These are phyloP conservation scores for Trichoderma sp. DNA, from an alignment of 2,329 filamentous ascomycete genomes.

Conservation along the genomic window DNA sequence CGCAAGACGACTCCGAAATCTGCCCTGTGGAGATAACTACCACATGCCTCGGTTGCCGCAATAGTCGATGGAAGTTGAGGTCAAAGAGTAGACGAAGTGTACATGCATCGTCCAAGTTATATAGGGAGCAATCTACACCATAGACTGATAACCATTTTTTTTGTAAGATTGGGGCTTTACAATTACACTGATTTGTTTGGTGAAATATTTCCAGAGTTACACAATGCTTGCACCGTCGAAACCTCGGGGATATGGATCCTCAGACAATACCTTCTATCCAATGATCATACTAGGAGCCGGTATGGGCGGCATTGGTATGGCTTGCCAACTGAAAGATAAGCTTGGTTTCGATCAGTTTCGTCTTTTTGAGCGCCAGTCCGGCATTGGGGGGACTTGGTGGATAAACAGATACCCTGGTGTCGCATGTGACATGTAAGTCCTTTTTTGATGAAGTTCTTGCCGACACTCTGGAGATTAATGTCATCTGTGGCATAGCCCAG, in stretches of 20 bases:
- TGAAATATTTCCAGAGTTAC: background rate
- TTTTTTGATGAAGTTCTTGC: background rate
- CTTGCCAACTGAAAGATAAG: background rate
- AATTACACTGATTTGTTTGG: background rate
- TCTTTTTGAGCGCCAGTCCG: background rate
- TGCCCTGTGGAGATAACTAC: background rate
- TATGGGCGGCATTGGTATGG: background rate
- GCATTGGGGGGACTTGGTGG: constrained; percentile 57
- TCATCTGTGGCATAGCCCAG: background rate
- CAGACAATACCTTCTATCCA: background rate
- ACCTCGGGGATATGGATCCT: background rate
- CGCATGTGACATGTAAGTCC: constrained; percentile 49
- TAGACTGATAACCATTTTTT: background rate
- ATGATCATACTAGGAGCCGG: background rate
- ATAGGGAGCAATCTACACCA: background rate
- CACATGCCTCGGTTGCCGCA: background rate
- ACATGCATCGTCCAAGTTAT: background rate
- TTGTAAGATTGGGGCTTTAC: background rate
- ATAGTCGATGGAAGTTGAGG: background rate
- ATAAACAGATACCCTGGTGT: constrained; percentile 60
- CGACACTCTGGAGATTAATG: background rate
- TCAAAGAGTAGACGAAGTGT: background rate
- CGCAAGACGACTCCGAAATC: background rate
- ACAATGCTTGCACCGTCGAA: background rate
- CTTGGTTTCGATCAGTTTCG: background rate